Percentiles rank a stretch among this genome's conserved stretches.
These are phyloP conservation scores for Penicillium maclennaniae DNA, from an alignment of 495 filamentous ascomycete species.

Conservation along the genomic window DNA sequence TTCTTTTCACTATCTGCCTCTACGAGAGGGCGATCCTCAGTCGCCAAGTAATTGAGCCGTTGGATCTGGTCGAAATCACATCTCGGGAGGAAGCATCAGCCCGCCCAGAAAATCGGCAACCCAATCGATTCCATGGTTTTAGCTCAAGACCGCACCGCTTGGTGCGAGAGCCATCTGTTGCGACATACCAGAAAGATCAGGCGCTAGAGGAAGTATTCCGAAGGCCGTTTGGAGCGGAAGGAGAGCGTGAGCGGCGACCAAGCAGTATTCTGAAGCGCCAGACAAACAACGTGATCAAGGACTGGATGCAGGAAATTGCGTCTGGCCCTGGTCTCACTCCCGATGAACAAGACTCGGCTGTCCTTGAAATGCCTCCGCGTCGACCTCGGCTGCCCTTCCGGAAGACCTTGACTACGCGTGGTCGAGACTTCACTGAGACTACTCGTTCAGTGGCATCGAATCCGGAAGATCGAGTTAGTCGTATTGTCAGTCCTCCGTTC, in stretches of 20 bases:
- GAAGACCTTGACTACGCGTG: conserved; percentile 23
- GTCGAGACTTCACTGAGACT: conserved; percentile 50
- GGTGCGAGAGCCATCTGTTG: conserved; percentile 75
- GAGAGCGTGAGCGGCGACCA: conserved; percentile 44
- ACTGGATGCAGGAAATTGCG: conserved; percentile 78
- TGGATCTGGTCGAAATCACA: conserved; percentile 59
- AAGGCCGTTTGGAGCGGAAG: conserved; percentile 48
- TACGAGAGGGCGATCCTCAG: conserved; percentile 80
- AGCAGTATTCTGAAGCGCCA: conserved; percentile 57
- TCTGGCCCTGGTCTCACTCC: conserved; percentile 62
- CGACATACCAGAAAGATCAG: conserved; percentile 81
- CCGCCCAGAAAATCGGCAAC: conserved; percentile 27
- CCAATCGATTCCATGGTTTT: conserved; percentile 60
- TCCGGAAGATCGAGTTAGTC: conserved; percentile 47
- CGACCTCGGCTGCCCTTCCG: conserved; percentile 31
- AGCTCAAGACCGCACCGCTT: conserved; percentile 58
- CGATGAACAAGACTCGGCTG: conserved; percentile 58
- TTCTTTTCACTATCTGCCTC: conserved; percentile 76
- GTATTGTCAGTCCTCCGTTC: conserved; percentile 30
- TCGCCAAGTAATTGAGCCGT: conserved; percentile 65
- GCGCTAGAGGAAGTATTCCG: conserved; percentile 93
- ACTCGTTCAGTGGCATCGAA: conserved; percentile 54
- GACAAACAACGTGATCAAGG: conserved; percentile 69
- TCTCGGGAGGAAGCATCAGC: conserved; percentile 30
- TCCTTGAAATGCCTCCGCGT: conserved; percentile 49